Percentiles rank a stretch among this genome's conserved stretches.
These are phyloP conservation scores for Oenanthe sinensis DNA, from an alignment of 129 eudicot genomes.

Conservation along the genomic window DNA sequence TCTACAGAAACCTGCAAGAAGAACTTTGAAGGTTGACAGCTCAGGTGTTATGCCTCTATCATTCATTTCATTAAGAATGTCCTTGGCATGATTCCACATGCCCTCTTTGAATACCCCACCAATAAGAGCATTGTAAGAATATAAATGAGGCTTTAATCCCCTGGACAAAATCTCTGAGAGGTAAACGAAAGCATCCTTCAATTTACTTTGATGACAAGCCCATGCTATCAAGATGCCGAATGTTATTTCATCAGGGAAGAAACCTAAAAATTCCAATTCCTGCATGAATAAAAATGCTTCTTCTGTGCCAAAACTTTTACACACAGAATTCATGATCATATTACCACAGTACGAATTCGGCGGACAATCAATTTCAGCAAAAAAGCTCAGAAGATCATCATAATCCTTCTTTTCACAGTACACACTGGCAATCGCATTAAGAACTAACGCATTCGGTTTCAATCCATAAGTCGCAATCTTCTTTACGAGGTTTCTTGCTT, in stretches of 20 bases:
- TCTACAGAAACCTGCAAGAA: conserved; percentile 82
- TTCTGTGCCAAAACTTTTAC: conserved; percentile 47
- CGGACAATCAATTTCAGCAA: conserved; percentile 33
- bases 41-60: conserved; percentile 42
- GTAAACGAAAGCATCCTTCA: conserved; percentile 50
- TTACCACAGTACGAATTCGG: conserved; percentile 52
- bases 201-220: conserved; percentile 52
- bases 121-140: conserved; percentile 65
- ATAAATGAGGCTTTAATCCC: conserved; percentile 49
- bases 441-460: conserved; percentile 37
- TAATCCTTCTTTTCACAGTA: conserved; percentile 79
- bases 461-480: conserved; percentile 35
- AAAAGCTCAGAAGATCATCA: conserved; percentile 57
- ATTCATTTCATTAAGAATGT: conserved; percentile 71
- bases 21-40: conserved; percentile 54
- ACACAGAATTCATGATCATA: conserved; percentile 51
- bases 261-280: conserved; percentile 49
- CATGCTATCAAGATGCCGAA: conserved; percentile 69
- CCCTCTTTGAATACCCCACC: conserved; percentile 60
- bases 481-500: conserved; percentile 61
- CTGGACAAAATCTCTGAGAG: conserved; percentile 52
- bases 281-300: conserved; percentile 39
- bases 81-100: conserved; percentile 49
- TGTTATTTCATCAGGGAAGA: conserved; percentile 49
- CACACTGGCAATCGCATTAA: conserved; percentile 43